Percentiles rank a stretch among this genome's conserved stretches.
phyloP scores from a whole-genome alignment of 139 green algal species.

The Choricystis sp. region DNA sequence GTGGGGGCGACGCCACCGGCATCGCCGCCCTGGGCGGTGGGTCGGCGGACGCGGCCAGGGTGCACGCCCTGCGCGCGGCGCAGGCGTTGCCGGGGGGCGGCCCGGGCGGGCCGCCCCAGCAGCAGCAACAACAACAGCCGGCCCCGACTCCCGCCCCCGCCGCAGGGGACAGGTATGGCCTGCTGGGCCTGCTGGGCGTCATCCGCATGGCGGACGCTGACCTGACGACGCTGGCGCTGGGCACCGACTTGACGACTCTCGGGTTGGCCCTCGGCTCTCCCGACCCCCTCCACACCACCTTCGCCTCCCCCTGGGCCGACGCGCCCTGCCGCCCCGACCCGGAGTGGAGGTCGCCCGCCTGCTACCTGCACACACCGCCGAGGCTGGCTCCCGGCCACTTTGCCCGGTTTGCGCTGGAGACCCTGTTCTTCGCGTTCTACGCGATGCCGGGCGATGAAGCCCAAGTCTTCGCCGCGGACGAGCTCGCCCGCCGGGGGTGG shows the following conservation, averaged over 20 bases:
- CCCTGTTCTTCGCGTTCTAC: slow-evolving; percentile 98
- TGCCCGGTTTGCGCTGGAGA: slow-evolving; percentile 85
- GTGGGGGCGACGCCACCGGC: too few relatives aligned
- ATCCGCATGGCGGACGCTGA: slow-evolving; percentile 76
- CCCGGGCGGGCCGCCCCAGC: neutral
- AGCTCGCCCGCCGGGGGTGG: slow-evolving; percentile 79
- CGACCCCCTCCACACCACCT: slow-evolving; percentile 61
- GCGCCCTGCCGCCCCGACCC: slow-evolving; percentile 47
- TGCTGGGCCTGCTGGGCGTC: slow-evolving; percentile 81
- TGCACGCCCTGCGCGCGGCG: slow-evolving; percentile 5
- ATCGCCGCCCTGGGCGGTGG: neutral
- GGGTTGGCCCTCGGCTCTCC: slow-evolving; percentile 85
- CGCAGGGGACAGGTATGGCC: slow-evolving; percentile 56
- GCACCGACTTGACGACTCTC: slow-evolving; percentile 88
- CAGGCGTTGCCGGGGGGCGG: slow-evolving; percentile 9
- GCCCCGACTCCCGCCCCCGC: neutral
- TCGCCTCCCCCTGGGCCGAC: slow-evolving; percentile 74
- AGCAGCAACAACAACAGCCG: neutral
- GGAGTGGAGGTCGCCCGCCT: slow-evolving; percentile 67
- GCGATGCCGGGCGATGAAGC: slow-evolving; percentile 60
- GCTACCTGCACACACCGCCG: slow-evolving; percentile 64
- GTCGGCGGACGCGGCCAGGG: neutral
- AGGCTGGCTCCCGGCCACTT: slow-evolving; percentile 74
- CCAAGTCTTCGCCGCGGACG: slow-evolving; percentile 85
- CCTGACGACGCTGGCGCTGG: slow-evolving; percentile 84